Evolutionary conservation across 306 rosid genomes (phyloP).

Genomic region (Prinsepia uniflora): DNA sequence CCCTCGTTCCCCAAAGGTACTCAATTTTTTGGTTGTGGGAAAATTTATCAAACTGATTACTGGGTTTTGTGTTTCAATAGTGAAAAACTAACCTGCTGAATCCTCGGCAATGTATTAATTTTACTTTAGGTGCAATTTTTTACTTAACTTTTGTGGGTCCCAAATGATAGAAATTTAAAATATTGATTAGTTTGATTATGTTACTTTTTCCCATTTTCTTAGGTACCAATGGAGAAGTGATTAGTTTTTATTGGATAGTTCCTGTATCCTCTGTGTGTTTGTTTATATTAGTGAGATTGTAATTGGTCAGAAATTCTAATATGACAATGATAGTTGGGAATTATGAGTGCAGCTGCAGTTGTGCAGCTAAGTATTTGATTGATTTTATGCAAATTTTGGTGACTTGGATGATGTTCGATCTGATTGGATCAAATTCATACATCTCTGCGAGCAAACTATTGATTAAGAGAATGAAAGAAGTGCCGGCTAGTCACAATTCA

Average conservation of each 20-base stretch:
- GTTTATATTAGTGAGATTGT: slow-evolving; percentile 6
- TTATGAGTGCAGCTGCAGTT: not conserved
- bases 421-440: slow-evolving; percentile 5
- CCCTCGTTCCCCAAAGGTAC: slow-evolving; percentile 67
- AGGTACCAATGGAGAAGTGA: not conserved
- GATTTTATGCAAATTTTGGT: not conserved
- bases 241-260: not conserved
- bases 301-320: slow-evolving; percentile 11
- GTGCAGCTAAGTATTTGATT: not conserved
- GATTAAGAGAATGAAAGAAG: not conserved
- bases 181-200: not conserved
- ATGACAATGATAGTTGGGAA: slow-evolving; percentile 3
- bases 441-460: not conserved
- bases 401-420: not conserved
- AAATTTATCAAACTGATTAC: not conserved
- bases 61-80: slow-evolving; percentile 7
- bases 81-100: not conserved
- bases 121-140: not conserved
- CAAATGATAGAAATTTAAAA: not conserved
- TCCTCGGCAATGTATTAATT: not conserved
- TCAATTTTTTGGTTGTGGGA: not conserved
- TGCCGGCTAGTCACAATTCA: not conserved
- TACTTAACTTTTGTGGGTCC: slow-evolving; percentile 16
- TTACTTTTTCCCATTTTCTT: not conserved
- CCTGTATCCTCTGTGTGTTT: slow-evolving; percentile 1